Conservation (phyloP, 345 rosid genomes). For the Syzygium aromaticum region DNA sequence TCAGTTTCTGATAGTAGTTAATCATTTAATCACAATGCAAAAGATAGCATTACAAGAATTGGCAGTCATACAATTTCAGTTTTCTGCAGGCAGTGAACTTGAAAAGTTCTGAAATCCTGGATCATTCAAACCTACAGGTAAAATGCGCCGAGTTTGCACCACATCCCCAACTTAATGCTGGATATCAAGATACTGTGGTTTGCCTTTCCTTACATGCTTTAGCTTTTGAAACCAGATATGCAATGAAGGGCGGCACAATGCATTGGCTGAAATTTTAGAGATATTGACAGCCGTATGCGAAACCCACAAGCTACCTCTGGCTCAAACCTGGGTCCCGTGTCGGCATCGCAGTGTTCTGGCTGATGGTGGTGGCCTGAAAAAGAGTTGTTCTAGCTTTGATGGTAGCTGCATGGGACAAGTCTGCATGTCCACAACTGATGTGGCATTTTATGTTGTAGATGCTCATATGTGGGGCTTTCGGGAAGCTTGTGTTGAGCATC, state of each 20-base stretch:
- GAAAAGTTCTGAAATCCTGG: constrained; percentile 80
- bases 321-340: constrained; percentile 99
- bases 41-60: constrained; percentile 3
- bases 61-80: constrained; percentile 28
- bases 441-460: constrained; percentile 79
- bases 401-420: constrained; percentile 85
- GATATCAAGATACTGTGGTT: background rate
- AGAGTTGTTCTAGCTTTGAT: constrained; percentile 80
- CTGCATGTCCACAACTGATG: constrained; percentile 91
- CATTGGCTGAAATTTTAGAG: constrained; percentile 86
- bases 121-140: constrained; percentile 67
- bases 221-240: constrained; percentile 67
- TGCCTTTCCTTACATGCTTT: constrained; percentile 12
- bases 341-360: constrained; percentile 80
- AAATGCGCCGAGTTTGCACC: constrained; percentile 7
- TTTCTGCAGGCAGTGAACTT: constrained; percentile 81
- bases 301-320: constrained; percentile 79
- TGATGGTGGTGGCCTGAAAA: constrained; percentile 80
- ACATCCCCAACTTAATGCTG: background rate
- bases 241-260: constrained; percentile 80
- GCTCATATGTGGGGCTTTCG: constrained; percentile 93
- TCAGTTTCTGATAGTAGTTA: background rate
- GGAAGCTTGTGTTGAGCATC: constrained; percentile 93
- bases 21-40: background rate
- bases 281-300: constrained; percentile 78